These are phyloP conservation scores for Daldinia caldariorum DNA, from an alignment of 495 filamentous ascomycete species.

Conservation along the genomic window DNA sequence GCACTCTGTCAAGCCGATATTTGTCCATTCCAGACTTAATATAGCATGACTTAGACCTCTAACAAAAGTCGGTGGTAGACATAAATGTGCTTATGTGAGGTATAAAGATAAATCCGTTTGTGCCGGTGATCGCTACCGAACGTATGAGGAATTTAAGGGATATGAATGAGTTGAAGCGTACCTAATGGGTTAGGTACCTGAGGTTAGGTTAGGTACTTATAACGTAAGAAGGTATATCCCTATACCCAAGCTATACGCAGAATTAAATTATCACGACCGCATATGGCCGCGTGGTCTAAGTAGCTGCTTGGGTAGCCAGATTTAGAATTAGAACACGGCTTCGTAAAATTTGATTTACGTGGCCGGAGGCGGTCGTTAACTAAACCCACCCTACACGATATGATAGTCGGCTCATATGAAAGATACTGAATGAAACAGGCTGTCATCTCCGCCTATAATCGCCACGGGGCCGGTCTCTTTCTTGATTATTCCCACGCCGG, in stretches of 20 bases:
- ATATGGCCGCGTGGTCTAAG: not conserved
- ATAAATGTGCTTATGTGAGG: not conserved
- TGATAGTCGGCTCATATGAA: not conserved
- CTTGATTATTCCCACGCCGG: conserved; percentile 42
- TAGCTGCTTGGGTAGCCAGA: too few relatives aligned
- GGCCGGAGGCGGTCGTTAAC: not conserved
- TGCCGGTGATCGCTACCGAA: not conserved
- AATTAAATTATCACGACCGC: not conserved
- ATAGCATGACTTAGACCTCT: not conserved
- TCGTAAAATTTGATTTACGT: not conserved
- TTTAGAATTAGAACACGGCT: not conserved
- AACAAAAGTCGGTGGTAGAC: not conserved
- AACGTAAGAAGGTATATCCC: too few relatives aligned
- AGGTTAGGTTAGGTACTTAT: too few relatives aligned
- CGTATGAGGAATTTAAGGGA: not conserved
- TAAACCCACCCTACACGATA: not conserved
- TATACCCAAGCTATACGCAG: conserved; percentile 2
- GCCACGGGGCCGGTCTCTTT: conserved; percentile 34
- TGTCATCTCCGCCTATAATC: conserved; percentile 43
- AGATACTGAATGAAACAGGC: not conserved
- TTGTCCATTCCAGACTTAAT: not conserved
- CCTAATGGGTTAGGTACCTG: too few relatives aligned
- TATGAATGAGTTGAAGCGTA: not conserved
- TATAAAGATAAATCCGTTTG: not conserved
- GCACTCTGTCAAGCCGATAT: not conserved